Conservation (phyloP, 176 grass and related monocot genomes). For the Chloris gayana region DNA sequence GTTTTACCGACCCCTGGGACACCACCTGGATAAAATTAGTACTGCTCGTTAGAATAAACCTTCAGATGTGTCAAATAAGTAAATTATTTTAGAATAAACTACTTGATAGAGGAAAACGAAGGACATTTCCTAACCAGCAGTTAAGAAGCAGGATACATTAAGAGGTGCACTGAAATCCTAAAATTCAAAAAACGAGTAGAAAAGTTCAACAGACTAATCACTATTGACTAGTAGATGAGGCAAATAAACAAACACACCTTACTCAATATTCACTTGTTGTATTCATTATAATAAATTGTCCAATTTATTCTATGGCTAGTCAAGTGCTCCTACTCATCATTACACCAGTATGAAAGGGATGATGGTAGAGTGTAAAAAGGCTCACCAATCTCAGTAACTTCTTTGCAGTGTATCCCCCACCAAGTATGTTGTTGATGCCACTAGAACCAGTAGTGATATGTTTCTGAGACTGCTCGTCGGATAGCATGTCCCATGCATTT, state of each 20-base stretch:
- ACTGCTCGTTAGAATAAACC: conserved; percentile 25
- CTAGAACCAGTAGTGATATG: conserved; percentile 83
- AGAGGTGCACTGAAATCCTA: background rate
- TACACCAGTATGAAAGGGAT: background rate
- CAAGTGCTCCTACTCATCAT: background rate
- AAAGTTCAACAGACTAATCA: background rate
- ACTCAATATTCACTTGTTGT: background rate
- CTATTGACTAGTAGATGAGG: conserved; percentile 4
- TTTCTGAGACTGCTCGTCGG: conserved; percentile 83
- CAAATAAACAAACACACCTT: conserved; percentile 18
- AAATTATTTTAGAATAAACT: background rate
- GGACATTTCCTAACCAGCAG: background rate
- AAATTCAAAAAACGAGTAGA: background rate
- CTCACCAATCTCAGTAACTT: conserved; percentile 92
- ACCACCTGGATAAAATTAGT: conserved; percentile 68
- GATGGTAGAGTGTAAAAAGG: conserved; percentile 3
- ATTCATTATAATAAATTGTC: background rate
- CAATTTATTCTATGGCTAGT: conserved; percentile 3
- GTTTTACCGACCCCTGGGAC: conserved; percentile 97
- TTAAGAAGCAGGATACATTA: background rate
- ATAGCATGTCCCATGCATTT: conserved; percentile 98
- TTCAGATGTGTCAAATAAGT: conserved; percentile 35
- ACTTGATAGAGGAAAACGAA: conserved; percentile 1
- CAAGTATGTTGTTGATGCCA: conserved; percentile 77
- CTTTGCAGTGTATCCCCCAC: conserved; percentile 94